phyloP scores from a whole-genome alignment of 148 eudicot species.

The Limonium bicolor region DNA sequence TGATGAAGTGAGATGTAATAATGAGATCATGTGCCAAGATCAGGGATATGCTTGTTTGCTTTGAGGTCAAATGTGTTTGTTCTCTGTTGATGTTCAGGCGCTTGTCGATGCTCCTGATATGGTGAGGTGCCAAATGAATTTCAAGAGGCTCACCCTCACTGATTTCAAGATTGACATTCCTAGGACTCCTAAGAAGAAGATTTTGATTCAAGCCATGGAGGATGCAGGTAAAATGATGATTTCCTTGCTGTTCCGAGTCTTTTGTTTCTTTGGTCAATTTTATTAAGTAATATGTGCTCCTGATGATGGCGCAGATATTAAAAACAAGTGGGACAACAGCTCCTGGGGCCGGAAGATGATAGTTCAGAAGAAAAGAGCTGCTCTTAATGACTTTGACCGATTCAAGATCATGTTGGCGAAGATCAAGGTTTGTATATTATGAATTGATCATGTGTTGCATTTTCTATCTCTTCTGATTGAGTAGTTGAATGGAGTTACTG shows the following conservation, averaged over 20 bases:
- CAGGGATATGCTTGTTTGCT: neutral
- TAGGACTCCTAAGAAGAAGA: constrained; percentile 35
- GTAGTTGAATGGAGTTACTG: no score
- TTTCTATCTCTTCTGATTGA: no score
- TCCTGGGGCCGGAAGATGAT: constrained; percentile 66
- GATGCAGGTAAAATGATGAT: constrained; percentile 26
- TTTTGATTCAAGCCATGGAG: constrained; percentile 29
- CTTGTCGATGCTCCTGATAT: constrained; percentile 53
- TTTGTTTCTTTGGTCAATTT: neutral
- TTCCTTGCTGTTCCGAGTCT: neutral
- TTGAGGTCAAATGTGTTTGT: neutral
- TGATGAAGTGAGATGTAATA: neutral
- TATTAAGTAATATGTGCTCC: neutral
- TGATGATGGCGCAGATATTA: constrained; percentile 35
- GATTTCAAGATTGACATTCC: constrained; percentile 40
- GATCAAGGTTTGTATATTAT: constrained; percentile 57
- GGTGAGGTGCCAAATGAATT: constrained; percentile 48
- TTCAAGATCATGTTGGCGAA: constrained; percentile 69
- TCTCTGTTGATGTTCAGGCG: constrained; percentile 10
- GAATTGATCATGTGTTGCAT: no score
- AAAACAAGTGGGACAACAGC: constrained; percentile 66
- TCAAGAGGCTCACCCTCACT: constrained; percentile 47
- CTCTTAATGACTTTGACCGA: constrained; percentile 52
- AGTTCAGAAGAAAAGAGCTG: constrained; percentile 52
- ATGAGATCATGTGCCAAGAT: constrained; percentile 6